Base-by-base conservation (phyloP, 306 rosid species). In the Acacia crassicarpa region DNA sequence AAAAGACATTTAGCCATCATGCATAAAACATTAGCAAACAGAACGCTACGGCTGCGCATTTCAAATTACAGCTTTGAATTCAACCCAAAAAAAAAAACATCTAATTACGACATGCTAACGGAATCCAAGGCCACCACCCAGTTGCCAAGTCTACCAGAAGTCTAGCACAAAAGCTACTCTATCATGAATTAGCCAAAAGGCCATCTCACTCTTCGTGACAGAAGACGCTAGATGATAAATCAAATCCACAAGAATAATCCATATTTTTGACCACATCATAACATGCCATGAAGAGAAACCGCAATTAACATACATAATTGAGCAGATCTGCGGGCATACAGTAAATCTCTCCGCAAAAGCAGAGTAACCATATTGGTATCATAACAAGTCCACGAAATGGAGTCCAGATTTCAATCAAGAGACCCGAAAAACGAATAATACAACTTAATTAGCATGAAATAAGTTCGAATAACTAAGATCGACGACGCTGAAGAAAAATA, bases 321-420 rank as follows among this genome's bases (percentile, higher is more conserved):
- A 48, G 75, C 23, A 82, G 86, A 87, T 87, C 90, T 84, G 72
- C 66, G 67, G 63, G 7, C 79, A 23, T 7, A 62, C 6, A 33
- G 46, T 32, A 6, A 70, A 63, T 40, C 22, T 74, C 30, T 0
- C 0, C 54, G 65, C 12, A 82, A 11, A 6, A 0, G 8, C 46
- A 20, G 27, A 68, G 23, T 12, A 22, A 73, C 3, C 20, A 54
- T 13, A 33, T 41, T 11, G 1, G 33, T 3, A 40, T 11, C 13
- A 30, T 13, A 13, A 61, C 23, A 46, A 48, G 4, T 27, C 11
- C 58, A 27, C 43, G 5, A 22, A 14, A 76, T 8, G 72, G 45
- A 81, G 68, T 56, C 58, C 73, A 77, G 32, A 33, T 25, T 62
- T 53, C 27, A 8, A 38, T 1, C 13, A 23, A 33, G 30, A 72